Conservation (phyloP, 805 yeast species). For the Candida patagonica region DNA sequence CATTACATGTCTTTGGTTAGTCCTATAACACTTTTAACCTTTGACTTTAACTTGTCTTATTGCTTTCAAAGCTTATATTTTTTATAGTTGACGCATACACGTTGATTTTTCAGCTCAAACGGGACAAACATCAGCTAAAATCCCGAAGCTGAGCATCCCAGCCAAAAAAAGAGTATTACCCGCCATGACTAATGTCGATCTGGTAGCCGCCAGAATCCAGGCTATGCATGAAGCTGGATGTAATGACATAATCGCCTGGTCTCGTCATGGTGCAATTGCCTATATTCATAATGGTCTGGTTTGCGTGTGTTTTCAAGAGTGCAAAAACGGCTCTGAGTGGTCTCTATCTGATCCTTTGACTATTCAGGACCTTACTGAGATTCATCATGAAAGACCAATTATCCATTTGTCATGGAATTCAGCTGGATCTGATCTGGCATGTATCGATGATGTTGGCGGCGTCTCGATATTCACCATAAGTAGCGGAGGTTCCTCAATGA, state of each 20-base stretch:
- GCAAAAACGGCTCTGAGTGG: conserved; percentile 69
- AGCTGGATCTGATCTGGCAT: conserved; percentile 72
- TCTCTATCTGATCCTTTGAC: conserved; percentile 52
- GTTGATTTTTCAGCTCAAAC: too few relatives aligned
- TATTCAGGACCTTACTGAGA: conserved; percentile 20
- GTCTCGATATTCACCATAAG: conserved; percentile 25
- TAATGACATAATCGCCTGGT: conserved; percentile 50
- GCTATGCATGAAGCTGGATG: conserved; percentile 3
- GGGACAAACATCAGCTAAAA: too few relatives aligned
- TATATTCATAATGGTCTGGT: conserved; percentile 39
- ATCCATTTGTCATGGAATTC: conserved; percentile 51
- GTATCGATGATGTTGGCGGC: conserved; percentile 45
- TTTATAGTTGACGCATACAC: too few relatives aligned
- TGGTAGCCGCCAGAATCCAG: not conserved
- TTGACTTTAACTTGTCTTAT: too few relatives aligned
- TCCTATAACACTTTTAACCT: too few relatives aligned
- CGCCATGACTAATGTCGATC: not conserved
- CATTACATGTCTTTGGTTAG: too few relatives aligned
- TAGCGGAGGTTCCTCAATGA: conserved; percentile 13
- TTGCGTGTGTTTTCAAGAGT: conserved; percentile 58
- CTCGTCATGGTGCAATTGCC: conserved; percentile 76
- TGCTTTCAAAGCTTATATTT: too few relatives aligned
- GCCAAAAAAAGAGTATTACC: too few relatives aligned
- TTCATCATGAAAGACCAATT: conserved; percentile 13
- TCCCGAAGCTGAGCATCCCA: too few relatives aligned